Conservation (phyloP, 305 asterid species). For the Fraxinus latifolia region DNA sequence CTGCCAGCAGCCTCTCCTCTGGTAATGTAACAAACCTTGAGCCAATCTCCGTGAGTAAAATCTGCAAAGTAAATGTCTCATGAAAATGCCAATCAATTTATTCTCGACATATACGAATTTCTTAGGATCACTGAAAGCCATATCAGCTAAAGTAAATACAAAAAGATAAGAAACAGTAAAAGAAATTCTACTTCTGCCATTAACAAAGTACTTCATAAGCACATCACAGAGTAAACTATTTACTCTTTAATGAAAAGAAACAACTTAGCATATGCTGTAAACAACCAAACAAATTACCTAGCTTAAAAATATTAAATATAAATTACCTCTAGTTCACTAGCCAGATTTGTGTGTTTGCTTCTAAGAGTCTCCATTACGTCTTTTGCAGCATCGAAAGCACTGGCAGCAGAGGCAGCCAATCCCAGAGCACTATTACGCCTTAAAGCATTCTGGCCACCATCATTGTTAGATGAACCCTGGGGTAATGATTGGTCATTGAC, state of each 20-base stretch:
- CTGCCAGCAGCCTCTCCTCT: conserved; percentile 96
- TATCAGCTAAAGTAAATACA: conserved; percentile 11
- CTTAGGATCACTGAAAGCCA: conserved; percentile 12
- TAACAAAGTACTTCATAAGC: conserved; percentile 18
- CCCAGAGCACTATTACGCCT: conserved; percentile 85
- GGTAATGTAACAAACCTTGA: conserved; percentile 96
- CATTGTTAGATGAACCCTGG: conserved; percentile 62
- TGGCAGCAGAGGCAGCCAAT: conserved; percentile 84
- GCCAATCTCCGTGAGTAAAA: conserved; percentile 93
- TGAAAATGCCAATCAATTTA: conserved; percentile 5
- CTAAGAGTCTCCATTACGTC: conserved; percentile 98
- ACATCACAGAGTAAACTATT: neutral
- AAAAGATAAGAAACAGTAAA: conserved; percentile 10
- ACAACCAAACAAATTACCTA: conserved; percentile 14
- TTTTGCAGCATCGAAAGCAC: conserved; percentile 99
- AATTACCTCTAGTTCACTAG: conserved; percentile 94
- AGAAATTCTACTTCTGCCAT: conserved; percentile 10
- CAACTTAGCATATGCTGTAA: conserved; percentile 9
- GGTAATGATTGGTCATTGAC: conserved; percentile 72
- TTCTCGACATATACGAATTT: conserved; percentile 13
- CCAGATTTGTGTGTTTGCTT: conserved; percentile 93
- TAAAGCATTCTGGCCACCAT: conserved; percentile 70
- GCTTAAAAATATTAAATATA: conserved; percentile 9
- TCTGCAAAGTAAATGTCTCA: conserved; percentile 40
- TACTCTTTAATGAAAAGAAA: conserved; percentile 13